These are phyloP conservation scores for Priceomyces carsonii DNA, from an alignment of 805 yeast genomes.

Conservation along the genomic window DNA sequence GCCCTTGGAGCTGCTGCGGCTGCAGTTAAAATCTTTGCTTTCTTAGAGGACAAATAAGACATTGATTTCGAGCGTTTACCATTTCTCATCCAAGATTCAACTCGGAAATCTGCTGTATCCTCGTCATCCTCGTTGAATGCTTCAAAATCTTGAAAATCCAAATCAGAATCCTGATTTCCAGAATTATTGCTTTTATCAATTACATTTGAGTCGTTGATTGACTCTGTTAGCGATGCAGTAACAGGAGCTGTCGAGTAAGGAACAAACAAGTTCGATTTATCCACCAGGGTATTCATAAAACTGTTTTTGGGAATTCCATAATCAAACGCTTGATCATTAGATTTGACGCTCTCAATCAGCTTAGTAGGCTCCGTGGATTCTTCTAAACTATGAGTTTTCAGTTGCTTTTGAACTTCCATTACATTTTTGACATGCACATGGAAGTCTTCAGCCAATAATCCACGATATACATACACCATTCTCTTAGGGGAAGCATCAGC, in stretches of 20 bases:
- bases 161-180: conserved; percentile 33
- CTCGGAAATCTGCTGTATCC: conserved; percentile 34
- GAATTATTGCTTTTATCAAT: conserved; percentile 2
- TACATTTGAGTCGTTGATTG: conserved; percentile 8
- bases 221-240: conserved; percentile 58
- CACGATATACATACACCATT: conserved; percentile 86
- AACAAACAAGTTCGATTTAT: conserved; percentile 49
- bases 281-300: conserved; percentile 43
- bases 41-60: conserved; percentile 57
- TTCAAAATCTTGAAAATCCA: conserved; percentile 51
- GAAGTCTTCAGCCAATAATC: conserved; percentile 73
- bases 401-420: conserved; percentile 50
- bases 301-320: conserved; percentile 45
- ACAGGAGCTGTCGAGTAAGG: conserved; percentile 81
- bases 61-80: conserved; percentile 66
- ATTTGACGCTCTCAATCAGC: conserved; percentile 33
- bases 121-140: conserved; percentile 47
- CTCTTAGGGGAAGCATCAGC: conserved; percentile 87
- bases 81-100: conserved; percentile 43
- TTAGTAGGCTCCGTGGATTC: conserved; percentile 38
- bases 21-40: conserved; percentile 57
- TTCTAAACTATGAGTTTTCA: conserved; percentile 14
- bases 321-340: conserved; percentile 54
- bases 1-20: conserved; percentile 85
- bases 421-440: conserved; percentile 68